Base-by-base conservation (phyloP, 495 filamentous ascomycete genomes). In the Chlorociboria aeruginascens region DNA sequence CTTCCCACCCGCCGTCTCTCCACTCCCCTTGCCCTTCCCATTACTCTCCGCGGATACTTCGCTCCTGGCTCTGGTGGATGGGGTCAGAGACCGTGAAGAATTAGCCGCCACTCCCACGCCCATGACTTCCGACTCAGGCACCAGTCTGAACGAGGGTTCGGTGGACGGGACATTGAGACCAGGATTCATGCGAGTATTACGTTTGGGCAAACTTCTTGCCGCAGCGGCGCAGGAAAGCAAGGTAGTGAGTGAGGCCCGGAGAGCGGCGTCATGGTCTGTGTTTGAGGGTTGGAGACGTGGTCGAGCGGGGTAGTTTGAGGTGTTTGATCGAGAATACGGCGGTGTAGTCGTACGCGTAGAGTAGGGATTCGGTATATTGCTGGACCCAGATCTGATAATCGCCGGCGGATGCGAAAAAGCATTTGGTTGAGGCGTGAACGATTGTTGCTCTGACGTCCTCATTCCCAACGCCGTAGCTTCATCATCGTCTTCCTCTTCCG, bases 211-310 rank as follows among this genome's bases (percentile, higher is more conserved):
- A 17, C 85, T 81, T 17, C 92, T 76, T 6, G 65, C 65, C 3
- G 88, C 89, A 1, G 90, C 89, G 1, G 86, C 92, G 60, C 85
- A 89, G 36, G 88, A 94, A 4, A 98, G 77, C n/a, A 98, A 76
- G 3, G 92, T 98, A 7, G 89, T 94, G 3, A 98, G 71, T 47
- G 86, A 93, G 7, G 92, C 88, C 33, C 92, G 81, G 1, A 98
- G 77, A 0, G 89, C 92, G 20, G 87, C 90, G 61, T 98, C 92
- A 54, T 96, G 88, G 46, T 95, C 89, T 20, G 85, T 78, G 29
- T 68, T 65, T n/a, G 52, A 49, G 13, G 43, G 45, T 33, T 43
- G 46, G 13, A 31, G 13, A n/a, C 54, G 48, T 10, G 34, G 32
- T 30, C 47, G 46, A 9, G 36, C 35, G 11, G 46, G 43, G 38